A percentile compares a stretch with the other conserved stretches of the same genome.
These are phyloP conservation scores for Circinella minor DNA, from an alignment of 371 early-diverging fungal species.

Conservation along the genomic window DNA sequence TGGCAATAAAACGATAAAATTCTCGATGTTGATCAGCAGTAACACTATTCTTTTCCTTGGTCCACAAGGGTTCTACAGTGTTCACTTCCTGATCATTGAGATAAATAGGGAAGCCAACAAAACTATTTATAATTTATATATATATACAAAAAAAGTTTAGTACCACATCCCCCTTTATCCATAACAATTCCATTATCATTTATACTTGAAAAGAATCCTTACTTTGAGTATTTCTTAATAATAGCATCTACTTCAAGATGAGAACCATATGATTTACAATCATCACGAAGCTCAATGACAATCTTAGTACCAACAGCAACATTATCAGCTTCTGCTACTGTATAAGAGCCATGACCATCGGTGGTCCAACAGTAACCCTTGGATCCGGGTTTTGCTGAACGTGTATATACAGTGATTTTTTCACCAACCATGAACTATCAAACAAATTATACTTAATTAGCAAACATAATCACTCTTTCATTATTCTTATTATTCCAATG, in stretches of 20 bases:
- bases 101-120: slow-evolving; percentile 95
- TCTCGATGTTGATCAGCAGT: slow-evolving; percentile 87
- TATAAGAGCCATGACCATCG: slow-evolving; percentile 82
- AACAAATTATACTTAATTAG: not conserved
- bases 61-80: slow-evolving; percentile 95
- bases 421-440: slow-evolving; percentile 86
- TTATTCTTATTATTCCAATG: not conserved
- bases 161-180: too few species aligned
- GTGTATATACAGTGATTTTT: slow-evolving; percentile 82
- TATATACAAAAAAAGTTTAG: too few species aligned
- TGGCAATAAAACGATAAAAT: slow-evolving; percentile 88
- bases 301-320: slow-evolving; percentile 93
- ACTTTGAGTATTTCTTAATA: slow-evolving; percentile 94
- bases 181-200: too few species aligned
- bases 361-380: slow-evolving; percentile 87
- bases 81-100: slow-evolving; percentile 82
- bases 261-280: slow-evolving; percentile 87
- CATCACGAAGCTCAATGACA: slow-evolving; percentile 90
- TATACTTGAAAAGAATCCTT: slow-evolving; percentile 11
- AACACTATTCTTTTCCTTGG: slow-evolving; percentile 76
- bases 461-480: not conserved
- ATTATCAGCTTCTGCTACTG: slow-evolving; percentile 77
- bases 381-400: slow-evolving; percentile 72
- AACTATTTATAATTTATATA: slow-evolving; percentile 42
- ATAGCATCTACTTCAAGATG: slow-evolving; percentile 73